phyloP scores from a whole-genome alignment of 495 filamentous ascomycete genomes.

The Penicillium ochrochloron region DNA sequence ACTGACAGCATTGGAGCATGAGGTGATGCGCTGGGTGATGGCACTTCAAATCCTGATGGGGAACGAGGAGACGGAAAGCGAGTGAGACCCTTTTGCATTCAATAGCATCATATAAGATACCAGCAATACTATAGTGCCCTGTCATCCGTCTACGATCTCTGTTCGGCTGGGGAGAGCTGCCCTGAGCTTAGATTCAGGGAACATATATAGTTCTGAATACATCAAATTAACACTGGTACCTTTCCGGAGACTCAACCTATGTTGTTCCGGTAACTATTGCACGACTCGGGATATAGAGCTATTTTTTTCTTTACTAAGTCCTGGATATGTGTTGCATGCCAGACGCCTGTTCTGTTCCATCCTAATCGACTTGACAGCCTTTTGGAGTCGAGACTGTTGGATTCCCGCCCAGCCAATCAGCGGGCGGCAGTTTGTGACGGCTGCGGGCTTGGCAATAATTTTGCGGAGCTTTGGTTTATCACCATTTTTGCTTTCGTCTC shows the following conservation, averaged over 20 bases:
- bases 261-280: too few species aligned
- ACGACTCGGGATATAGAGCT: too few species aligned
- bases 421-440: constrained; percentile 34
- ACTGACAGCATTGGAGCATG: constrained; percentile 77
- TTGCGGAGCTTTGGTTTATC: constrained; percentile 30
- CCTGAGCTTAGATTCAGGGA: background rate
- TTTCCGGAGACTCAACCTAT: too few species aligned
- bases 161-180: background rate
- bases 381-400: background rate
- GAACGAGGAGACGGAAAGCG: constrained; percentile 53
- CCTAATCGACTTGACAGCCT: background rate
- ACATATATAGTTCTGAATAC: background rate
- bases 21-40: constrained; percentile 66
- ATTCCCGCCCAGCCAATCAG: constrained; percentile 36
- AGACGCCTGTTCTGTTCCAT: background rate
- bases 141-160: background rate
- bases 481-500: constrained; percentile 26
- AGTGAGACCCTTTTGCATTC: constrained; percentile 24
- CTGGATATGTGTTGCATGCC: too few species aligned
- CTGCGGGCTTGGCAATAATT: constrained; percentile 40
- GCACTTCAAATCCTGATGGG: constrained; percentile 85
- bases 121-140: background rate
- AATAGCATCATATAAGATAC: background rate
- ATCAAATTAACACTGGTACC: background rate
- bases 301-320: background rate